Base-by-base conservation (phyloP, 345 rosid species). In the Corchorus capsularis region DNA sequence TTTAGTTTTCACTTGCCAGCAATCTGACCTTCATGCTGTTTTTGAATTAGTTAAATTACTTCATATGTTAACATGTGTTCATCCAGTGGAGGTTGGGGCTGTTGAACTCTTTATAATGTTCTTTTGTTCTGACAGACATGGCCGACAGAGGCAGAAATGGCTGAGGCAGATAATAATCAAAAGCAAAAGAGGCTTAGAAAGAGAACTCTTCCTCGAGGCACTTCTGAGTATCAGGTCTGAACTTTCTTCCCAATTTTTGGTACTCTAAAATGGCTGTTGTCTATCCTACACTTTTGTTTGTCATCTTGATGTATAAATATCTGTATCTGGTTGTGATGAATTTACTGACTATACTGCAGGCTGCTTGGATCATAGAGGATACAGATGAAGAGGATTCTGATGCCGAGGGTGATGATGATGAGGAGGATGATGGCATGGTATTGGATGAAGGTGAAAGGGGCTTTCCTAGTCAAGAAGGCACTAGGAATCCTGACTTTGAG, bases 101-200 rank as follows among this genome's bases (percentile, higher is more conserved):
- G 20, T 60, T 34, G 60, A 56, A 32, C 41, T 54, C 47, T 32
- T 66, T 50, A 64, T n/a, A 11, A 35, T 39, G 59, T 69, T 83
- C 71, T 61, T 77, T 56, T 15, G 20, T 66, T 67, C 20, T 66
- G 71, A 75, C 83, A 95, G 99, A 95, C 97, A 47, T 95, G 98
- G 98, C 99, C 99, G 77, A 93, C 98, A 16, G 93, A 93, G 81
- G 96, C 84, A 75, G 99, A 95, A 82, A 90, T 93, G 92, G 94
- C 88, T 17, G 96, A 93, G 82, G 98, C 96, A 62, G 93, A 87
- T 62, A 82, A 69, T 83, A 81, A 82, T 72, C 93, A 83, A 75
- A 87, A 87, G 77, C 86, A 86, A 27, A 89, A 79, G 78, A 87
- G 57, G 82, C 57, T 69, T 32, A 94, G 80, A 83, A 90, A 89